Evolutionary conservation across 1,139 yeast species (phyloP), one percentile per base, ranked within the genome.

Genomic region (Blastobotrys elegans): DNA sequence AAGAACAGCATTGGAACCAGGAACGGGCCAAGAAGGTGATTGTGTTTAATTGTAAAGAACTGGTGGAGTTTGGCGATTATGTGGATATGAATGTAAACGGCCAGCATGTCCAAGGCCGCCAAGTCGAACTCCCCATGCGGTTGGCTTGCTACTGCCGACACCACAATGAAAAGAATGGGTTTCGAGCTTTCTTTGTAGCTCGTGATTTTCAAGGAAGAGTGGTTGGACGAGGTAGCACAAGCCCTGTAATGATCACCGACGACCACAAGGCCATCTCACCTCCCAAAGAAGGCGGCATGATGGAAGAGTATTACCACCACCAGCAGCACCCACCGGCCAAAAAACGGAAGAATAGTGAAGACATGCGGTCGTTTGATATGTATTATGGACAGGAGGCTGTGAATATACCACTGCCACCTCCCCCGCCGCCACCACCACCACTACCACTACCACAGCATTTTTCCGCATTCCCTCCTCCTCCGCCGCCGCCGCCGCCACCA

Each of bases 131-230:
- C 16, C 80, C 88, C 30, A 86, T 95, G 20, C 77, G 97, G 69
- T 79, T 89, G 41, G 89, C 90, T n/a, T 89, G 97, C 64, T 89
- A 89, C 65, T 89, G 96, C 66, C 79, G 97, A 58, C 97, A 89
- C 65, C 97, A 89, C 68, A 80, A 81, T 59, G 95, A 88, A 57
- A 70, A 80, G 20, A 76, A 76, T 46, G 97, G 97, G 1, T 89
- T 89, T 69, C 76, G 74, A 58, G 72, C 87, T 26, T 71, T 86
- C 45, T 80, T 87, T 56, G 80, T 85, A 4, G 62, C 87, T 46
- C 81, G 76, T 54, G 80, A 88, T 61, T 63, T 71, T 47, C 62
- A 70, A 14, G 85, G 82, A 24, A 70, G 74, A 27, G 76, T 87
- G 6, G 74, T 89, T 29, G 95, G 89, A 13, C 82, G 82, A 59